These are phyloP conservation scores for Cubamyces sp. DNA, from an alignment of 768 basidiomycete genomes.

Conservation along the genomic window DNA sequence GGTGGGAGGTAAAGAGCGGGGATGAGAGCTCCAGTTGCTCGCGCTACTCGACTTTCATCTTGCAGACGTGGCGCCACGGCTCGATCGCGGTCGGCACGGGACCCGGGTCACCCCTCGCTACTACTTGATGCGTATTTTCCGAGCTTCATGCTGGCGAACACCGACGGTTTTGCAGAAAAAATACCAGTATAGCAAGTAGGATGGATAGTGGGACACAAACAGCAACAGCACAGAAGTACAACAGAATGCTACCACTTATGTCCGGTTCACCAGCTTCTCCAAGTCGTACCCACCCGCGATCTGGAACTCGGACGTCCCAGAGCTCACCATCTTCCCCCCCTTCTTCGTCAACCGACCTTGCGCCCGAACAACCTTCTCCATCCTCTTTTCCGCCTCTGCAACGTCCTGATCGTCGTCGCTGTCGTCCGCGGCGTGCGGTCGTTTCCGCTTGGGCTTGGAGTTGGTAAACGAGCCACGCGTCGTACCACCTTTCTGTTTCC, in stretches of 20 bases:
- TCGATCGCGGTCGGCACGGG: constrained; percentile 14
- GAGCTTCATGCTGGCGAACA: not conserved
- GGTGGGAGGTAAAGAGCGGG: constrained; percentile 33
- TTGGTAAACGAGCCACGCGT: constrained; percentile 4
- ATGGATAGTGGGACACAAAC: not conserved
- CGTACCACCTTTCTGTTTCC: constrained; percentile 21
- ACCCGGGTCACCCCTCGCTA: constrained; percentile 17
- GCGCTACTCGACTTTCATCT: not conserved
- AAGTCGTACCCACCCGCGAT: constrained; percentile 65
- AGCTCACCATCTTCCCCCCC: constrained; percentile 73
- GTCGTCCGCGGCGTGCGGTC: constrained; percentile 17
- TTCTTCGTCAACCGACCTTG: constrained; percentile 84
- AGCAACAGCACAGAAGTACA: not conserved
- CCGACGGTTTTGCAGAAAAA: not conserved
- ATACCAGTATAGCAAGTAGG: not conserved
- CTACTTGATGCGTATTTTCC: not conserved
- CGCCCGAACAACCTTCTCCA: constrained; percentile 82
- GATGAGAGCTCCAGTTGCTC: not conserved
- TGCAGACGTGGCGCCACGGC: constrained; percentile 26
- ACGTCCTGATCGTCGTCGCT: constrained; percentile 36
- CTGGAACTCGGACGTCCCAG: constrained; percentile 76
- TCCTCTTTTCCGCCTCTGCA: constrained; percentile 72
- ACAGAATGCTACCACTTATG: constrained; percentile 2
- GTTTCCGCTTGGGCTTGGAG: constrained; percentile 10
- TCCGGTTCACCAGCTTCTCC: constrained; percentile 54